phyloP scores from a whole-genome alignment of 2,329 filamentous ascomycete genomes.

The Tolypocladium nubicola region DNA sequence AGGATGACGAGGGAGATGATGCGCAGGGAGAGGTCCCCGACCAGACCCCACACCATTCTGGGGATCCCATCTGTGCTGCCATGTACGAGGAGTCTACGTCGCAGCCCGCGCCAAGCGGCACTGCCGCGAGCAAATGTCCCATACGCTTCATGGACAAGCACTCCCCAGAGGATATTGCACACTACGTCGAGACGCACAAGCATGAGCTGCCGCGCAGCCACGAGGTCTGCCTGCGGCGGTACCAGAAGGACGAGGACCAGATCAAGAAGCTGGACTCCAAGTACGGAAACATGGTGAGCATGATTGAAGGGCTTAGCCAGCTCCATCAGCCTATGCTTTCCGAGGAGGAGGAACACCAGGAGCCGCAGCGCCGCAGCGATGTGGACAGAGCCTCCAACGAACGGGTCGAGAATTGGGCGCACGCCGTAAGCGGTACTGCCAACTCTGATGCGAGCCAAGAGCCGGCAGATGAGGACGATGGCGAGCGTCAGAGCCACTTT shows the following conservation, averaged over 20 bases:
- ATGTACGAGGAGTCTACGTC: slow-evolving; percentile 51
- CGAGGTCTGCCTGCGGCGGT: slow-evolving; percentile 81
- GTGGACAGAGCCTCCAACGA: slow-evolving; percentile 49
- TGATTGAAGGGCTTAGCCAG: slow-evolving; percentile 83
- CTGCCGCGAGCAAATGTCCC: slow-evolving; percentile 61
- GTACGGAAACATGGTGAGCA: slow-evolving; percentile 83
- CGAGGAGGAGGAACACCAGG: slow-evolving; percentile 31
- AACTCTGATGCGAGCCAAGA: slow-evolving; percentile 25
- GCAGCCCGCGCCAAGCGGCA: slow-evolving; percentile 37
- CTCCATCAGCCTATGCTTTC: slow-evolving; percentile 85
- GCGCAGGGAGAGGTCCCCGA: slow-evolving; percentile 18
- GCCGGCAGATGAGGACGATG: slow-evolving; percentile 31
- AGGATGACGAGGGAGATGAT: slow-evolving; percentile 14
- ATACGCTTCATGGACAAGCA: slow-evolving; percentile 90
- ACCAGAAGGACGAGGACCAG: slow-evolving; percentile 77
- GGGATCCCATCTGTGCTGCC: slow-evolving; percentile 53
- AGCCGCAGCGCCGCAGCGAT: slow-evolving; percentile 27
- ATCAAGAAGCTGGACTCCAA: slow-evolving; percentile 86
- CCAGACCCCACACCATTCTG: slow-evolving; percentile 34
- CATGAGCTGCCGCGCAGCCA: slow-evolving; percentile 91
- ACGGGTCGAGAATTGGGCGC: slow-evolving; percentile 78
- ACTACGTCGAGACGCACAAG: slow-evolving; percentile 91
- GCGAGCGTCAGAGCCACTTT: slow-evolving; percentile 62
- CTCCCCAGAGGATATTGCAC: slow-evolving; percentile 83
- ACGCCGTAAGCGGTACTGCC: slow-evolving; percentile 53